These are phyloP conservation scores for Cladosporium cucumerinum DNA, from an alignment of 2,329 filamentous ascomycete species.

Conservation along the genomic window DNA sequence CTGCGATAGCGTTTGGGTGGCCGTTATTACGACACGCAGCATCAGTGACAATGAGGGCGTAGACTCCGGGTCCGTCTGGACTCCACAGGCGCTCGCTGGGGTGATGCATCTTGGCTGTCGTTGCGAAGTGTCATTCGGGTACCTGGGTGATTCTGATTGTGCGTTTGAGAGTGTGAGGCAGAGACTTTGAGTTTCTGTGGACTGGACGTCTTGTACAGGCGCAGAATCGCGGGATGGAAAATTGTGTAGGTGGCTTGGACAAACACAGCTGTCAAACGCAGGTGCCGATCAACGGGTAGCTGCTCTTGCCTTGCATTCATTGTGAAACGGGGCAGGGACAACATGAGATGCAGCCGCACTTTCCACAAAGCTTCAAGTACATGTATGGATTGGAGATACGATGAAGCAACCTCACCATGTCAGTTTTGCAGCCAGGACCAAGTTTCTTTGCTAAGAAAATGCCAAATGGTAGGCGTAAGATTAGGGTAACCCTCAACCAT, in stretches of 20 bases:
- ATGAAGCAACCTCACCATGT: background rate
- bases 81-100: background rate
- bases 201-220: no score
- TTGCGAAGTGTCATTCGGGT: no score
- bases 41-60: conserved; percentile 23
- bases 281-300: background rate
- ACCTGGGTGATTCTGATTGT: no score
- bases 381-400: background rate
- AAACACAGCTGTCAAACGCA: background rate
- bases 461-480: background rate
- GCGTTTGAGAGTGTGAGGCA: no score
- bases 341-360: background rate
- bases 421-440: no score
- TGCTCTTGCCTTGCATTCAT: background rate
- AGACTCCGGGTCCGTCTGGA: background rate
- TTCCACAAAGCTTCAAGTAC: background rate
- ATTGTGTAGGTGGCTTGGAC: no score
- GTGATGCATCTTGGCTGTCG: background rate
- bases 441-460: background rate
- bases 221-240: no score
- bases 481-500: background rate
- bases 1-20: conserved; percentile 16
- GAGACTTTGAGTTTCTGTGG: no score
- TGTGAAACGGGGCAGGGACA: background rate
- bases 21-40: conserved; percentile 27